Conservation (phyloP, 441 rosid species). For the Populus hybrid region DNA sequence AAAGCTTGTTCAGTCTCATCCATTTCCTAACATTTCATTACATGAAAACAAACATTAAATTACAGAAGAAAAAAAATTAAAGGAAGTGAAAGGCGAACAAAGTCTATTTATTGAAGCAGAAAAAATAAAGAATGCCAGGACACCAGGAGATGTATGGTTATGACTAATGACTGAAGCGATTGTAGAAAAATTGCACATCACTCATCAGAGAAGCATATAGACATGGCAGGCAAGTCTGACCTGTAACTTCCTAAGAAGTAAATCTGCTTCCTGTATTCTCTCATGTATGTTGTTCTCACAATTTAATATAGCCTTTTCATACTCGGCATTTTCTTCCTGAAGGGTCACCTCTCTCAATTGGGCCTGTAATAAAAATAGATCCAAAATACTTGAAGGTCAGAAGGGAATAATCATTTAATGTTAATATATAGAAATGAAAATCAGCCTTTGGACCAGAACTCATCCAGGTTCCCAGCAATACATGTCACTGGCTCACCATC, state of each 20-base stretch:
- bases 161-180: neutral
- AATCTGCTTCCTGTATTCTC: constrained; percentile 61
- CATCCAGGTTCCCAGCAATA: neutral
- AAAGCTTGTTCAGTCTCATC: constrained; percentile 48
- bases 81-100: neutral
- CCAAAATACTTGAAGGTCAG: neutral
- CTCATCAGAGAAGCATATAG: neutral
- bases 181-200: neutral
- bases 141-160: neutral
- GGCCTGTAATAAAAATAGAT: constrained; percentile 38
- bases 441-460: neutral
- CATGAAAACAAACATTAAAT: no score
- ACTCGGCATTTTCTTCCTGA: constrained; percentile 67
- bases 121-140: neutral
- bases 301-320: constrained; percentile 66
- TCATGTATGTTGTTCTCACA: constrained; percentile 67
- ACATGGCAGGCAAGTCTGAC: constrained; percentile 28
- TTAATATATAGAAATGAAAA: neutral
- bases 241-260: constrained; percentile 55
- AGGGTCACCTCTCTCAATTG: constrained; percentile 78
- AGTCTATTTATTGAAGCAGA: neutral
- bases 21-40: constrained; percentile 49
- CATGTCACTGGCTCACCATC: neutral
- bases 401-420: neutral
- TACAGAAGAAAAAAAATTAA: no score